Base-by-base conservation (phyloP, 176 grass and related monocot species). In the Triticum aestivum region DNA sequence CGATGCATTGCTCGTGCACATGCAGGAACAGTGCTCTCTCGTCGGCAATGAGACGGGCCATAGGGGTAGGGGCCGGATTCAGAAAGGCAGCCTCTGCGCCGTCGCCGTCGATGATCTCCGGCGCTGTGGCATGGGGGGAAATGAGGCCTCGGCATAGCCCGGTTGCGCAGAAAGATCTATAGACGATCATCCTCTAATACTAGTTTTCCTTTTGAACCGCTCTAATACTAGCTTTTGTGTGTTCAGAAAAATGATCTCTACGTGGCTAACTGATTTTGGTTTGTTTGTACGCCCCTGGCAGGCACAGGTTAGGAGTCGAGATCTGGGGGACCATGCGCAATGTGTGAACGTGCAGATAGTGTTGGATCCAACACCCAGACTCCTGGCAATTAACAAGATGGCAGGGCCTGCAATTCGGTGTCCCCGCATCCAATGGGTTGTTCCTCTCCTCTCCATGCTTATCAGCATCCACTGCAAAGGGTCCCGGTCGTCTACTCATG, bases 401-500 rank as follows among this genome's bases (percentile, higher is more conserved):
- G 20, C 32, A 81, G 30, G 27, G 35, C 72, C 65, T 41, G 9
- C 29, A 54, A 9, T 52, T 88, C 26, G 65, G 78, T 49, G 62
- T 69, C 10, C 35, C 72, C 52, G 69, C 59, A 59, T 76, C 80
- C 80, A 91, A 80, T 87, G 75, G 89, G 17, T 67, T 87, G 15
- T 18, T 18, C 51, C 15, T 54, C 51, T 17, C 15, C 51, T 12
- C 34, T 30, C 35, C 49, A 52, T 87, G 81, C 81, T 91, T 87
- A 91, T 87, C 89, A 88, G 76, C 85, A 84, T 88, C 89, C 89
- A 87, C 68, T 87, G 69, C 73, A 79, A 45, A 21, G 65, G 84
- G 79, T 6, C 51, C 51, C 51, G 15, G 15, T 54, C 51, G 78
- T 86, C 83, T 86, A 83, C 73, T 30, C 68, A 51, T 73, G 85